These are phyloP conservation scores for Saitozyma sp. DNA, from an alignment of 768 basidiomycete species.

Conservation along the genomic window DNA sequence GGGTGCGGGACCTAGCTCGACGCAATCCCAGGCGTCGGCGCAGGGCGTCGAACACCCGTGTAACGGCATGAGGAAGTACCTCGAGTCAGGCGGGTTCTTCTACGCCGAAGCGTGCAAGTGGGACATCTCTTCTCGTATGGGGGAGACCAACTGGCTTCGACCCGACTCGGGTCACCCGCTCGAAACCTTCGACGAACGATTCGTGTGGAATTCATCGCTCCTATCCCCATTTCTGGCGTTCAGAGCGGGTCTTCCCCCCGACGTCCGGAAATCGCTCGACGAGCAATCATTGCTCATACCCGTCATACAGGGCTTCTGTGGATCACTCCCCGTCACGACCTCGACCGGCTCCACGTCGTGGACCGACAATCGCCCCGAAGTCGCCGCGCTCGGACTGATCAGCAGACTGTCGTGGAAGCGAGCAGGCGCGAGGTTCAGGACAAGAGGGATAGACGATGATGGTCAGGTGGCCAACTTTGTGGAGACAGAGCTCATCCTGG, in stretches of 20 bases:
- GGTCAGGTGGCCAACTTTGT: constrained; percentile 93
- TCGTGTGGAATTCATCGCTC: constrained; percentile 94
- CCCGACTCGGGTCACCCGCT: constrained; percentile 51
- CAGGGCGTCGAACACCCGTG: constrained; percentile 78
- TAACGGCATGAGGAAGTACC: constrained; percentile 79
- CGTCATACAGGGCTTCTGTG: constrained; percentile 91
- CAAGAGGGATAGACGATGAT: constrained; percentile 86
- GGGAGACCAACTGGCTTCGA: constrained; percentile 65
- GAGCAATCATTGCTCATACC: constrained; percentile 62
- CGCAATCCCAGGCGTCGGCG: constrained; percentile 50
- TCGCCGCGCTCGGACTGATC: constrained; percentile 72
- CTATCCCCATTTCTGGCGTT: constrained; percentile 84
- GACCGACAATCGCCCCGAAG: constrained; percentile 65
- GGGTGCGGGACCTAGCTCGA: constrained; percentile 46
- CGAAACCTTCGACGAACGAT: constrained; percentile 39
- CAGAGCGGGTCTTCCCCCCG: constrained; percentile 69
- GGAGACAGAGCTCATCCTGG: constrained; percentile 92
- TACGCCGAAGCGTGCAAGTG: constrained; percentile 78
- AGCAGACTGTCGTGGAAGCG: constrained; percentile 90
- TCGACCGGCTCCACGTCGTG: constrained; percentile 55
- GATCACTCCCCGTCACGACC: constrained; percentile 70
- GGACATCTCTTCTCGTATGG: constrained; percentile 84
- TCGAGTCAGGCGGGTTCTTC: constrained; percentile 91
- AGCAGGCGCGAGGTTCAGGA: constrained; percentile 96
- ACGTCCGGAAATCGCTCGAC: constrained; percentile 74